Evolutionary conservation across 345 rosid species (phyloP), one percentile per base, ranked within the genome.

Genomic region (Boechera divaricarpa): DNA sequence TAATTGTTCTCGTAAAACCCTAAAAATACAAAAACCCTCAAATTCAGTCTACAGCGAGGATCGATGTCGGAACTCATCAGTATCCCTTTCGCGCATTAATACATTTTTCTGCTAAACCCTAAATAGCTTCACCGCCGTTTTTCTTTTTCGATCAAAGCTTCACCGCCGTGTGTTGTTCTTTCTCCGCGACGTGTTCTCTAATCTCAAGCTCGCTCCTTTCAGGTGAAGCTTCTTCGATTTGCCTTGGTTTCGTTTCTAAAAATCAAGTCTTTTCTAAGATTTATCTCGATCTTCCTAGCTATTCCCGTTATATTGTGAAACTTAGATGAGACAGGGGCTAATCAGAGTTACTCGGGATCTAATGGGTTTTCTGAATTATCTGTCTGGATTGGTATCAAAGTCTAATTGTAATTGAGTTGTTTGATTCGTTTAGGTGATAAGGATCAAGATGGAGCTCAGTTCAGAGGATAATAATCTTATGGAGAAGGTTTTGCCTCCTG

Each of bases 401-500:
- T 44, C 13, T 26, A 47, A 51, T 16, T 63, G 63, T 63, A 63
- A 18, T 21, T 59, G 31, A 33, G 45, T 32, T 24, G 38, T 69
- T 54, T 69, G 5, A 24, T 70, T 35, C 42, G 9, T 38, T 15
- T 71, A 72, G 72, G 60, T 70, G 0, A 29, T 26, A 72, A 58
- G 31, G 13, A 7, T 31, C 10, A 11, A 73, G 81, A 87, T 87
- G 91, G 87, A 65, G 63, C 73, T 26, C 16, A 67, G 24, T 55
- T 58, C 72, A 70, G 86, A 82, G 31, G 85, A 81, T 33, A 81
- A 29, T 26, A 74, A 54, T 60, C 73, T 42, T 16, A 56, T 53
- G 26, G 86, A 48, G 53, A 61, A 67, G 49, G 59, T 77, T 63
- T 58, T 80, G 56, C 85, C 86, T 74, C 83, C 85, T 15, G 13